Conservation (phyloP, 306 rosid species). For the Trichosanthes truncata region DNA sequence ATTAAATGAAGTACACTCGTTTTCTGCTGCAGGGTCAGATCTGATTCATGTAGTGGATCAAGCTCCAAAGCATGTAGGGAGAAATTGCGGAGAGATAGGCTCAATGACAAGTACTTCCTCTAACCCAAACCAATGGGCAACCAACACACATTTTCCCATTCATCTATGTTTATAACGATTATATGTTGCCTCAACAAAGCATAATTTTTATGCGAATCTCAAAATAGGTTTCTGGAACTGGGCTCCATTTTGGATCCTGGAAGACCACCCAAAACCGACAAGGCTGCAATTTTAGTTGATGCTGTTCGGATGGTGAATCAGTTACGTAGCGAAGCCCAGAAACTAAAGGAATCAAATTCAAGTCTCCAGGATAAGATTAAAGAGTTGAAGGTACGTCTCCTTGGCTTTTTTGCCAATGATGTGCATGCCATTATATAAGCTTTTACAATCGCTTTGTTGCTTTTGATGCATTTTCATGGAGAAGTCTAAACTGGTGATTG, state of each 20-base stretch:
- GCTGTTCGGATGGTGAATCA: constrained; percentile 85
- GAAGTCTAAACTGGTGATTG: background rate
- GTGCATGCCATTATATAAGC: background rate
- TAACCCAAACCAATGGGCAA: background rate
- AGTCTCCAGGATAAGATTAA: constrained; percentile 84
- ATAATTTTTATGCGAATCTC: constrained; percentile 10
- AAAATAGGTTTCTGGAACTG: constrained; percentile 71
- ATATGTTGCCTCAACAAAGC: background rate
- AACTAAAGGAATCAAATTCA: constrained; percentile 68
- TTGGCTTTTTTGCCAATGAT: background rate
- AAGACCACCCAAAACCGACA: constrained; percentile 82
- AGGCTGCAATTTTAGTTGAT: constrained; percentile 77
- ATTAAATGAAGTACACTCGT: background rate
- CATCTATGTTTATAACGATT: background rate
- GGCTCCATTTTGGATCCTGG: constrained; percentile 92
- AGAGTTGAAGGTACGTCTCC: constrained; percentile 63
- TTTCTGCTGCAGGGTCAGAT: constrained; percentile 45
- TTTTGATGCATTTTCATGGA: background rate
- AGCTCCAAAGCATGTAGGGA: constrained; percentile 95
- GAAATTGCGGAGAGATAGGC: constrained; percentile 89
- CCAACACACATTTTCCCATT: background rate
- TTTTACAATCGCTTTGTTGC: background rate
- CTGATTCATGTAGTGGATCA: constrained; percentile 52
- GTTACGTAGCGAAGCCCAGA: constrained; percentile 69
- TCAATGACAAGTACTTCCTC: constrained; percentile 68